A percentile compares a stretch with the other conserved stretches of the same genome.
These are phyloP conservation scores for Ilyonectria destructans DNA, from an alignment of 2,329 filamentous ascomycete genomes.

Conservation along the genomic window DNA sequence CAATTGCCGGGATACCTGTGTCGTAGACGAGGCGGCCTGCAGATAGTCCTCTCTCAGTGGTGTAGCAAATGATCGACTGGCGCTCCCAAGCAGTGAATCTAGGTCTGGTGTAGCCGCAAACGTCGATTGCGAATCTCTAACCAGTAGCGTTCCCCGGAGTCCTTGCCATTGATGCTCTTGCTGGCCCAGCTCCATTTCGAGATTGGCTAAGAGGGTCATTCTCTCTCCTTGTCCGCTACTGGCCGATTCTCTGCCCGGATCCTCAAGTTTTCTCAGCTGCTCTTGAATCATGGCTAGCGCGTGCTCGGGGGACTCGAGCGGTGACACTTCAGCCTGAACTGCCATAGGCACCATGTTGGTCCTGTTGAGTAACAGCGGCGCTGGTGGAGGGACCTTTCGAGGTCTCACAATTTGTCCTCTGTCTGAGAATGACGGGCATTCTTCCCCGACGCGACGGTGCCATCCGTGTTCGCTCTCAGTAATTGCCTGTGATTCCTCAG, in stretches of 20 bases:
- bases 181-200: conserved; percentile 75
- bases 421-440: conserved; percentile 72
- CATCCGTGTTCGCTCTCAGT: conserved; percentile 53
- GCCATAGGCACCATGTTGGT: conserved; percentile 61
- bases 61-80: conserved; percentile 17
- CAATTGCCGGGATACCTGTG: conserved; percentile 10
- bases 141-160: conserved; percentile 66
- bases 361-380: conserved; percentile 67
- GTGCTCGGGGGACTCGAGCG: conserved; percentile 67
- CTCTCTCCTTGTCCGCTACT: conserved; percentile 59
- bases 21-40: conserved; percentile 16
- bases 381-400: conserved; percentile 71
- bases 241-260: conserved; percentile 53
- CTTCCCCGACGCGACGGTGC: conserved; percentile 73
- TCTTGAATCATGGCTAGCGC: conserved; percentile 67
- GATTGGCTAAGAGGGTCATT: conserved; percentile 68
- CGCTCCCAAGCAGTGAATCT: conserved; percentile 43
- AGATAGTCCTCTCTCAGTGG: conserved; percentile 4
- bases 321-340: conserved; percentile 66
- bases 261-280: conserved; percentile 67
- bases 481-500: conserved; percentile 30
- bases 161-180: conserved; percentile 74
- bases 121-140: conserved; percentile 67
- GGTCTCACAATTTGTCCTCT: conserved; percentile 62
- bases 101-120: conserved; percentile 53